Percentiles rank a stretch among this genome's conserved stretches.
These are phyloP conservation scores for Trametes coccinea DNA, from an alignment of 768 basidiomycete genomes.

Conservation along the genomic window DNA sequence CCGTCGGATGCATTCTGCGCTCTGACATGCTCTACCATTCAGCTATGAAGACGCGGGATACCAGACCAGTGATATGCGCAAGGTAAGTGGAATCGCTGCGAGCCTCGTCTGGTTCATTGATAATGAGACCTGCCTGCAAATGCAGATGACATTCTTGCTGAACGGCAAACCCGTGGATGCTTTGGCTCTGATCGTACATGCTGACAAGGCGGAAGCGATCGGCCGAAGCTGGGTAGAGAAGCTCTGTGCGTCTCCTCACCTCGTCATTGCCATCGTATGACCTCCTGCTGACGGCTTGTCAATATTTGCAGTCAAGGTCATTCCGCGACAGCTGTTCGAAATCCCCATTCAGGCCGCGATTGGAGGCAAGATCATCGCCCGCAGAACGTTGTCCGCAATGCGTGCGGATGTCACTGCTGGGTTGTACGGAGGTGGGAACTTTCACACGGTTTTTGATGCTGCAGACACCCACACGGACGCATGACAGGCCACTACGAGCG, in stretches of 20 bases:
- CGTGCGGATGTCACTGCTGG: slow-evolving; percentile 94
- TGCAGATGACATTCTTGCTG: slow-evolving; percentile 85
- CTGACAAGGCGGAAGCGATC: slow-evolving; percentile 70
- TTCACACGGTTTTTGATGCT: slow-evolving; percentile 1
- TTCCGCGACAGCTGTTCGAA: slow-evolving; percentile 91
- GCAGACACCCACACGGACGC: not conserved
- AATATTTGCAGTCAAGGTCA: slow-evolving; percentile 71
- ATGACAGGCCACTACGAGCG: slow-evolving; percentile 82
- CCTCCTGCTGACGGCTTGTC: not conserved
- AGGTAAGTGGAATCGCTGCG: slow-evolving; percentile 49
- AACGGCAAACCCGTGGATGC: slow-evolving; percentile 92
- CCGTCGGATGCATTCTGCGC: not conserved
- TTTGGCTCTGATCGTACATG: slow-evolving; percentile 87
- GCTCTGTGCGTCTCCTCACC: slow-evolving; percentile 59
- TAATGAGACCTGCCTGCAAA: no score
- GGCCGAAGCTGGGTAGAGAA: slow-evolving; percentile 90
- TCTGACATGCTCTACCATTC: not conserved
- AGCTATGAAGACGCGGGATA: slow-evolving; percentile 97
- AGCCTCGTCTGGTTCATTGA: not conserved
- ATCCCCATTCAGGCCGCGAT: slow-evolving; percentile 94
- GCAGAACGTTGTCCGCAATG: slow-evolving; percentile 84
- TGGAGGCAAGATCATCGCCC: slow-evolving; percentile 83
- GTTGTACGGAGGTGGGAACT: slow-evolving; percentile 73
- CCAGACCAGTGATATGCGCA: slow-evolving; percentile 73
- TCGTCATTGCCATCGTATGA: not conserved